These are phyloP conservation scores for Schizophyllum commune DNA, from an alignment of 1,284 basidiomycete species.

Conservation along the genomic window DNA sequence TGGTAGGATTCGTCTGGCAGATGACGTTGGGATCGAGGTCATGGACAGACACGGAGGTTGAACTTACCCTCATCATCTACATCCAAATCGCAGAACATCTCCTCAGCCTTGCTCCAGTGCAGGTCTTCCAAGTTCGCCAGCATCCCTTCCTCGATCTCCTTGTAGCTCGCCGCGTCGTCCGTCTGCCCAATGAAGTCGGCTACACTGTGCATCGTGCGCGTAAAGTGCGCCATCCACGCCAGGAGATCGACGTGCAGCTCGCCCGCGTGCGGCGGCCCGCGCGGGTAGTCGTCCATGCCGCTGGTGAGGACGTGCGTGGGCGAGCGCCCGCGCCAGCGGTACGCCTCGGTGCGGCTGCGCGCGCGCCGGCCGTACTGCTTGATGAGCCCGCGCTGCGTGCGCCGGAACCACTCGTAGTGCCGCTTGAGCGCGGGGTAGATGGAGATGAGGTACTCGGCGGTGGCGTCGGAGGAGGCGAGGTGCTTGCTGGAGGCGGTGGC, in stretches of 20 bases:
- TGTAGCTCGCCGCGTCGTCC: conserved; percentile 74
- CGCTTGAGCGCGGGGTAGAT: conserved; percentile 81
- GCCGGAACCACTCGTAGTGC: conserved; percentile 94
- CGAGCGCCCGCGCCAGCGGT: conserved; percentile 91
- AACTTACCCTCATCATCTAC: conserved; percentile 72
- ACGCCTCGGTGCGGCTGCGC: conserved; percentile 81
- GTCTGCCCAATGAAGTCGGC: conserved; percentile 75
- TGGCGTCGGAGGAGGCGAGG: conserved; percentile 51
- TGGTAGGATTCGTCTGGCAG: conserved; percentile 78
- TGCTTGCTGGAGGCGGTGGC: conserved; percentile 34
- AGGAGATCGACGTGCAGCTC: conserved; percentile 91
- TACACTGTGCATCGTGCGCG: conserved; percentile 82
- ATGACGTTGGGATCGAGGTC: neutral
- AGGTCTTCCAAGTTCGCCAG: conserved; percentile 86
- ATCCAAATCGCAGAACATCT: conserved; percentile 91
- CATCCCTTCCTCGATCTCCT: conserved; percentile 72
- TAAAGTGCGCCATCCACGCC: conserved; percentile 93
- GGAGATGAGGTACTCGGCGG: conserved; percentile 61
- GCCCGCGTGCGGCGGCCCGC: conserved; percentile 80
- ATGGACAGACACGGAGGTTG: neutral
- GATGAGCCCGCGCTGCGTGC: conserved; percentile 88
- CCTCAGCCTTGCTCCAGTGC: conserved; percentile 83
- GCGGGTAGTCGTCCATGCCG: conserved; percentile 93
- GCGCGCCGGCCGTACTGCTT: conserved; percentile 81
- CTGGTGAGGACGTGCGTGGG: conserved; percentile 84